Evolutionary conservation across 2,329 filamentous ascomycete genomes (phyloP), one percentile per base, ranked within the genome.

Genomic region (Dothideomycetes sp.): DNA sequence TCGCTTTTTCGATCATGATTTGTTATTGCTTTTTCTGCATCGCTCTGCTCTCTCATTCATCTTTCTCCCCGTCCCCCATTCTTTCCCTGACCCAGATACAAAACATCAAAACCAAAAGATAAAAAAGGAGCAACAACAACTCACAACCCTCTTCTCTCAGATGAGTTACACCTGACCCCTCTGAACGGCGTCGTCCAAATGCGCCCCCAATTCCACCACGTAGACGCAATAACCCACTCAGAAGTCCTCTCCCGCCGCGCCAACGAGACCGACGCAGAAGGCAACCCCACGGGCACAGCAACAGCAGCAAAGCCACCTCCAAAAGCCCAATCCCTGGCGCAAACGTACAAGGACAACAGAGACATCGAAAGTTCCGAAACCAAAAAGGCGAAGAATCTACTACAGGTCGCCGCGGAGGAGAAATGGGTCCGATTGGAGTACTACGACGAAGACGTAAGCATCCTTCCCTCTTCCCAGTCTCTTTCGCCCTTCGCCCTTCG

Each of bases 191-290:
- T 94, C 31, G 83, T 94, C 29, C 85, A 94, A 57, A 78, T 98
- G 55, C 83, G 88, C 4, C 87, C 91, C 0, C 85, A 95, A 55
- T 82, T 94, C 46, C 86, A 94, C 63, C 87, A 96, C 64, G 72
- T 96, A 51, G 91, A 96, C 63, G 89, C 91, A 3, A 64, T 78
- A 32, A 71, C 80, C 33, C 86, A 95, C 30, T 35, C 39, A 10
- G 44, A 48, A 18, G 65, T 58, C 33, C 53, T 56, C 49, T 62
- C 52, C 52, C 47, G 50, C 15, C 57, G 56, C 42, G 59, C 56
- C 49, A 64, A 59, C 48, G 60, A 63, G 39, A 69, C 73, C 43
- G 69, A 70, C 6, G 61, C 50, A 36, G 65, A 61, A 46, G 62
- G 51, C 53, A 62, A 51, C 52, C 68, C 51, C 31, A 7, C 36